A percentile compares a stretch with the other conserved stretches of the same genome.
Evolutionary conservation across 2,329 filamentous ascomycete species (phyloP).

Genomic region (Aspergillus spinulosporus): DNA sequence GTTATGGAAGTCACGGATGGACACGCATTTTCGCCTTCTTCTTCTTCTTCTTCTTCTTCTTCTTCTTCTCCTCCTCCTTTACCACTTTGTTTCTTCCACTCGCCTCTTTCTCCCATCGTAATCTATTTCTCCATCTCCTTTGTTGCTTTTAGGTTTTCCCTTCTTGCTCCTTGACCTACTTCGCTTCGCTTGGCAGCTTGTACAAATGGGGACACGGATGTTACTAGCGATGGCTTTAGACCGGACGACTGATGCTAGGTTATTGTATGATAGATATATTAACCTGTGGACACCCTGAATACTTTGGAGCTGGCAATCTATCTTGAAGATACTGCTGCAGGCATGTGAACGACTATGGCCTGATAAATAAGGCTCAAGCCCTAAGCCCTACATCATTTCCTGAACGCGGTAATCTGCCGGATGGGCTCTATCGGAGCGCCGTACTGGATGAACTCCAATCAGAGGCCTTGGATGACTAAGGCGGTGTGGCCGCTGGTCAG

Average conservation of each 20-base stretch:
- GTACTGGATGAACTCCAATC: conserved; percentile 29
- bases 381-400: conserved; percentile 23
- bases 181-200: conserved; percentile 14
- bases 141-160: conserved; percentile 7
- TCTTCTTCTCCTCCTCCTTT: not conserved
- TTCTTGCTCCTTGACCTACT: conserved; percentile 13
- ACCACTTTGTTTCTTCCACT: not conserved
- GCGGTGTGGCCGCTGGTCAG: conserved; percentile 15
- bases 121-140: conserved; percentile 8
- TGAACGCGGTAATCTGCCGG: conserved; percentile 22
- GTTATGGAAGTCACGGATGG: conserved; percentile 15
- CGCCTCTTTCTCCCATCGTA: not conserved
- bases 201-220: conserved; percentile 16
- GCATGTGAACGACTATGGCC: not conserved
- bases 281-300: conserved; percentile 8
- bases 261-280: conserved; percentile 21
- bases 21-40: conserved; percentile 3
- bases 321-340: not conserved
- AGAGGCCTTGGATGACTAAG: conserved; percentile 28
- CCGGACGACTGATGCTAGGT: conserved; percentile 18
- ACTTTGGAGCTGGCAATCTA: conserved; percentile 5
- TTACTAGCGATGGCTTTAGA: conserved; percentile 17
- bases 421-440: conserved; percentile 16
- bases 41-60: no score
- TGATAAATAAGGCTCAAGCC: conserved; percentile 9